Evolutionary conservation across 1,284 basidiomycete species (phyloP).

Genomic region (Ustilago loliicola): DNA sequence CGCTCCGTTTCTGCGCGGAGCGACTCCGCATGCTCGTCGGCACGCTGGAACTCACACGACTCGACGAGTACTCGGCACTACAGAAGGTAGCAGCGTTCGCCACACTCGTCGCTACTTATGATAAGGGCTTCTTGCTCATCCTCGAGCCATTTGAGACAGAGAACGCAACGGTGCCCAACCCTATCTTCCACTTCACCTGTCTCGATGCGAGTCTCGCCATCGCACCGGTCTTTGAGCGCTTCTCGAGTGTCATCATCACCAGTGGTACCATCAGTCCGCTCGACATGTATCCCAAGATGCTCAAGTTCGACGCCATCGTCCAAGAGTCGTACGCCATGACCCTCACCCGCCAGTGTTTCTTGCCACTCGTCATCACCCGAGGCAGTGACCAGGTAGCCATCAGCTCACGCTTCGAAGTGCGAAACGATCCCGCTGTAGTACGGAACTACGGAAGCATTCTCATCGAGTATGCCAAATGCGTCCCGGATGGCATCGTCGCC

Average conservation of each 20-base stretch:
- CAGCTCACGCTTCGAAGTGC: conserved; percentile 98
- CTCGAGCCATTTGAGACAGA: conserved; percentile 99
- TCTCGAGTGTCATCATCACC: conserved; percentile 98
- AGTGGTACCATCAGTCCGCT: conserved; percentile 97
- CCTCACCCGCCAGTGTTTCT: conserved; percentile 92
- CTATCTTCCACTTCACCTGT: conserved; percentile 97
- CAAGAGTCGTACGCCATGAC: conserved; percentile 99
- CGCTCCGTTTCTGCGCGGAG: conserved; percentile 96
- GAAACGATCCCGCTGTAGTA: conserved; percentile 98
- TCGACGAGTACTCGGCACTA: conserved; percentile 91
- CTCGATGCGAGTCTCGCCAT: conserved; percentile 98
- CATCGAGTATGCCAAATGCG: conserved; percentile 96
- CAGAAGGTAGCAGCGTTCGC: conserved; percentile 98
- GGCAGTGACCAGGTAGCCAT: conserved; percentile 99
- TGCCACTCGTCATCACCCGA: conserved; percentile 97
- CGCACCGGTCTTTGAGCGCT: conserved; percentile 97
- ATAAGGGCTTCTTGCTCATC: conserved; percentile 97
- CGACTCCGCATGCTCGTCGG: conserved; percentile 92
- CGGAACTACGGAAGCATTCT: conserved; percentile 98
- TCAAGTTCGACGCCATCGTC: conserved; percentile 96
- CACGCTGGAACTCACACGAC: conserved; percentile 87
- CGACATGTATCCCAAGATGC: conserved; percentile 99
- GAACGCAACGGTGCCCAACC: conserved; percentile 97
- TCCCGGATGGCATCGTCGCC: conserved; percentile 98
- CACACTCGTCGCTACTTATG: conserved; percentile 96